phyloP scores from a whole-genome alignment of 495 filamentous ascomycete genomes.

The Astrocystis sublimbata region DNA sequence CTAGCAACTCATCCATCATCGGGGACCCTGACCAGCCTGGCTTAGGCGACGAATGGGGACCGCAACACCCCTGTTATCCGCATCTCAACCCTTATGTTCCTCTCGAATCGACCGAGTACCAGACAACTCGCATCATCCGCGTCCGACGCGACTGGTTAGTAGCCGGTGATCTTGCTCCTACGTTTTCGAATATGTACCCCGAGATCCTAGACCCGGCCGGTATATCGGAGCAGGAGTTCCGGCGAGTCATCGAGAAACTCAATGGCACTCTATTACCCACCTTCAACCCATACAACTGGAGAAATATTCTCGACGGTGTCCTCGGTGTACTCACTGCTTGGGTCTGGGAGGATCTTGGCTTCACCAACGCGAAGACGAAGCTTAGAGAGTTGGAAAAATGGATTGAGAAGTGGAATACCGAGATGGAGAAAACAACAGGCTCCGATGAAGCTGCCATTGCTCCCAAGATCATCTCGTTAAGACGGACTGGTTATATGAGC shows the following conservation, averaged over 20 bases:
- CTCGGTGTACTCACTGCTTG: conserved; percentile 82
- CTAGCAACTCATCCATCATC: conserved; percentile 54
- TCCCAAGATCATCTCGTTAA: conserved; percentile 72
- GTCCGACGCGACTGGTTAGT: conserved; percentile 89
- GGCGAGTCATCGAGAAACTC: conserved; percentile 71
- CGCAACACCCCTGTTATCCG: conserved; percentile 86
- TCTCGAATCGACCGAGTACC: conserved; percentile 67
- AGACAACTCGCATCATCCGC: conserved; percentile 83
- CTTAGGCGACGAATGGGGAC: conserved; percentile 72
- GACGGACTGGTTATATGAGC: conserved; percentile 85
- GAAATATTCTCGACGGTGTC: conserved; percentile 74
- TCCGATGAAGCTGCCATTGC: conserved; percentile 54
- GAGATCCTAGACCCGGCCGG: conserved; percentile 87
- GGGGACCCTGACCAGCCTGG: conserved; percentile 54
- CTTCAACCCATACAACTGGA: conserved; percentile 69
- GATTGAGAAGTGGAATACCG: conserved; percentile 78
- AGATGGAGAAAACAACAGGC: conserved; percentile 55
- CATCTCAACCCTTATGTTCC: conserved; percentile 93
- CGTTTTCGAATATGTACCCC: conserved; percentile 91
- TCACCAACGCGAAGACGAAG: conserved; percentile 68
- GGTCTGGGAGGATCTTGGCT: conserved; percentile 89
- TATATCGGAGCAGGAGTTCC: conserved; percentile 77
- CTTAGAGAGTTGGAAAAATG: conserved; percentile 68
- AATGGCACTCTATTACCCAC: conserved; percentile 70
- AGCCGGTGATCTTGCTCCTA: conserved; percentile 86